Evolutionary conservation across 2,329 filamentous ascomycete species (phyloP).

Genomic region (Pyrenochaeta sp.): DNA sequence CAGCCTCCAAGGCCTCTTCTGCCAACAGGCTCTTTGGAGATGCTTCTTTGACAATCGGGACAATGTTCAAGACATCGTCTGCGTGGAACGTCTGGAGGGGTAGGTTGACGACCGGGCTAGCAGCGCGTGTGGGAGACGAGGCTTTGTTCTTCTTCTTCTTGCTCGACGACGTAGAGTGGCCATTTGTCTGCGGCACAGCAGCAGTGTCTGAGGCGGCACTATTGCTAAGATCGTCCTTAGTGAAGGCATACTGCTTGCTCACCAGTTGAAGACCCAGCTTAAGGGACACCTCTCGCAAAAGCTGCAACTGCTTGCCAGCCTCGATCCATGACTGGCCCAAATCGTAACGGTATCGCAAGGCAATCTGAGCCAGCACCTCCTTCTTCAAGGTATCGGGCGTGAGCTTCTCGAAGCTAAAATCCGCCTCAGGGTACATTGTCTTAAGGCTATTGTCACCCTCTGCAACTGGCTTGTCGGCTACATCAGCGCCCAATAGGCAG

Average conservation of each 20-base stretch:
- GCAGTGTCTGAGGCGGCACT: conserved; percentile 21
- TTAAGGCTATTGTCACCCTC: conserved; percentile 80
- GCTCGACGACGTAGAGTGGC: conserved; percentile 34
- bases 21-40: conserved; percentile 88
- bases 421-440: conserved; percentile 79
- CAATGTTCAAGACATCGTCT: conserved; percentile 89
- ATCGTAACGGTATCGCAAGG: conserved; percentile 78
- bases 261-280: conserved; percentile 91
- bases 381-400: conserved; percentile 75
- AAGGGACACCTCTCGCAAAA: conserved; percentile 87
- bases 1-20: conserved; percentile 94
- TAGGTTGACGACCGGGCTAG: conserved; percentile 55
- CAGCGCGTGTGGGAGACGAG: conserved; percentile 57
- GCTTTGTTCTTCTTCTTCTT: conserved; percentile 65
- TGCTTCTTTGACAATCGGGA: conserved; percentile 95
- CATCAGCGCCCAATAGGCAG: conserved; percentile 80
- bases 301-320: conserved; percentile 76
- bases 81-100: conserved; percentile 73
- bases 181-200: conserved; percentile 48
- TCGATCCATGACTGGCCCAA: conserved; percentile 74
- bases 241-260: conserved; percentile 78
- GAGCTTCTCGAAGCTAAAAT: conserved; percentile 81
- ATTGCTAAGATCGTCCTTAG: conserved; percentile 44
- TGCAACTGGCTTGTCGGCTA: conserved; percentile 80
- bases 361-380: conserved; percentile 76